Evolutionary conservation across 2,329 filamentous ascomycete genomes (phyloP), one percentile per base, ranked within the genome.

Genomic region (Dothistroma pini): DNA sequence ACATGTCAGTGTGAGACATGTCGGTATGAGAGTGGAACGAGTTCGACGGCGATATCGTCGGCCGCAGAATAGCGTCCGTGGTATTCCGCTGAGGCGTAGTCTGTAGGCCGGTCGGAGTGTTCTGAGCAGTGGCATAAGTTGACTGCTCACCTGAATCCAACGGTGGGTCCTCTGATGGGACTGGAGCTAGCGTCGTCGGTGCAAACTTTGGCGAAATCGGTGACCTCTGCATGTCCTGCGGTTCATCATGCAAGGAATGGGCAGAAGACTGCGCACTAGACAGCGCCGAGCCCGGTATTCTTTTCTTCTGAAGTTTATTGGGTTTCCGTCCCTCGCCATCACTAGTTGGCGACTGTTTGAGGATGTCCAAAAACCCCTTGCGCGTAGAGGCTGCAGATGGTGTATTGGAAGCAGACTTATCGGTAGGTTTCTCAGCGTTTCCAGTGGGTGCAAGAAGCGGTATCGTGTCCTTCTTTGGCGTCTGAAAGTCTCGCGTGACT

Each of bases 251-350:
- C 22, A 75, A 64, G 31, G 93, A 97, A 16, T 89, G 85, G 7
- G 85, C 89, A 16, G 95, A 97, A 72, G 93, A 97, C 66, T 96
- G 92, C 0, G 93, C 93, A 72, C 93, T 97, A 21, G 88, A 88
- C 68, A 91, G 93, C 22, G 89, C 78, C 70, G 90, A 91, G 48
- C 86, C 88, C 0, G 90, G 88, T 58, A 89, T 80, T n/a, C 87
- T 83, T 76, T 91, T 96, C 80, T 97, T 97, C 75, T 89, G 89
- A 56, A 99, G 79, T 76, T 97, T 96, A 71, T 96, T 97, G 0
- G 92, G 91, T 72, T 88, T 89, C 51, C 90, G 85, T 7, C 71
- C 72, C 12, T 79, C 75, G 9, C 71, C 72, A n/a, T 79, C 75
- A 29, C 78, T 81, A 14, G 83, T 82, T 0, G 88, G 86, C 2